A percentile compares a stretch with the other conserved stretches of the same genome.
These are phyloP conservation scores for Mucor velutinosus DNA, from an alignment of 371 early-diverging fungal species.

Conservation along the genomic window DNA sequence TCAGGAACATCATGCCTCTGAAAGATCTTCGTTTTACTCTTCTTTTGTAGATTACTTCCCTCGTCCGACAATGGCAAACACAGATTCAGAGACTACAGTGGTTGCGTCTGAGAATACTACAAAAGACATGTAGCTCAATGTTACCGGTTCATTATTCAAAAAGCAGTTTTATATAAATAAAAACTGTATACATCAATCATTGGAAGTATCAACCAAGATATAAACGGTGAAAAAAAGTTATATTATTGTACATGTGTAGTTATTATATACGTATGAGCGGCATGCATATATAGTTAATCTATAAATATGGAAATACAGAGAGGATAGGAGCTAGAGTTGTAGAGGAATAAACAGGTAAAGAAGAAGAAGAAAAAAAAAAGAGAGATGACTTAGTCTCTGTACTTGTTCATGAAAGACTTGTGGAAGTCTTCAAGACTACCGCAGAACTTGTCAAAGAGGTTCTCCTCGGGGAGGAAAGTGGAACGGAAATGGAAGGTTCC, in stretches of 20 bases:
- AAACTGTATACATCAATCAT: not conserved
- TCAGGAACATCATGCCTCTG: not conserved
- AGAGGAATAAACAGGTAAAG: not conserved
- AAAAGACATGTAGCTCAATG: not conserved
- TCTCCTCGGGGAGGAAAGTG: constrained; percentile 94
- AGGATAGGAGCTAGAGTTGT: not conserved
- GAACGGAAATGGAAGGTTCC: constrained; percentile 95
- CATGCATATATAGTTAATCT: not conserved
- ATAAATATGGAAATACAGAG: not conserved
- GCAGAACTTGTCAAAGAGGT: constrained; percentile 89
- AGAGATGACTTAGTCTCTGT: constrained; percentile 31
- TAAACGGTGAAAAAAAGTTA: not conserved
- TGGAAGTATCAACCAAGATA: not conserved
- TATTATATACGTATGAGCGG: not conserved
- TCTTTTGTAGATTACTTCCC: constrained; percentile 3
- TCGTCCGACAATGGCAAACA: not conserved
- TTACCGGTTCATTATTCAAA: not conserved
- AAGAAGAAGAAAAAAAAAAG: no score
- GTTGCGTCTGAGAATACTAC: not conserved
- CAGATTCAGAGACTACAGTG: not conserved
- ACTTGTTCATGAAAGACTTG: constrained; percentile 76
- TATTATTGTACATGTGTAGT: constrained; percentile 3
- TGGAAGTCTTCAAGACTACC: constrained; percentile 78
- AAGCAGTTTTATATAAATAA: not conserved
- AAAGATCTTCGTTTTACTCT: constrained; percentile 7